Conservation (phyloP, 768 basidiomycete genomes). For the Leccinum disarticulatum region DNA sequence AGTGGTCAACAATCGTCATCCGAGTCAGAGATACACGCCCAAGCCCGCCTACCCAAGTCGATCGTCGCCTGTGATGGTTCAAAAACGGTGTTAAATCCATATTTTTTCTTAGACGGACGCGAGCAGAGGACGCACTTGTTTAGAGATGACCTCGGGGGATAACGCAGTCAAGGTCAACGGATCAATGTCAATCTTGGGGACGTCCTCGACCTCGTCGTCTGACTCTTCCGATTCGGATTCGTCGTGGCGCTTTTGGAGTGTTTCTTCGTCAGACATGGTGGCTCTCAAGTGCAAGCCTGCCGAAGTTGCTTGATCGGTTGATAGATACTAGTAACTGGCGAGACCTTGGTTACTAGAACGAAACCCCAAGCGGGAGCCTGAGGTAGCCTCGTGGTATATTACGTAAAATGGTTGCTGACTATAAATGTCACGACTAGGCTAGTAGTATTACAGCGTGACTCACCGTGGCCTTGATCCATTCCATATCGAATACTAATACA, state of each 20-base stretch:
- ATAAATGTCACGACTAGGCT: neutral
- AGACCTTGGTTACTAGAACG: conserved; percentile 13
- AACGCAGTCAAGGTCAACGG: conserved; percentile 79
- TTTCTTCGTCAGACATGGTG: conserved; percentile 70
- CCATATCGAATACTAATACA: conserved; percentile 3
- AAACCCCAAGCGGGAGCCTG: neutral
- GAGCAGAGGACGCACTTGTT: conserved; percentile 61
- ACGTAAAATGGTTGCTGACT: conserved; percentile 15
- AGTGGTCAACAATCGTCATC: neutral
- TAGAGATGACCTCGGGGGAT: conserved; percentile 87
- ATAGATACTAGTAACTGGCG: neutral
- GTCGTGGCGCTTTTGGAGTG: conserved; percentile 57
- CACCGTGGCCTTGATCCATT: neutral
- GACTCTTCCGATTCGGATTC: conserved; percentile 75
- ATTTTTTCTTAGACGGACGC: neutral
- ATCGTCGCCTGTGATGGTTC: conserved; percentile 73
- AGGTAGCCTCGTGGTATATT: conserved; percentile 3
- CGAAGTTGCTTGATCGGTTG: conserved; percentile 12
- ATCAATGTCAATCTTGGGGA: conserved; percentile 77
- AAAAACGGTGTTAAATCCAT: conserved; percentile 2
- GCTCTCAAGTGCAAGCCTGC: conserved; percentile 1
- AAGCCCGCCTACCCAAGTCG: conserved; percentile 66
- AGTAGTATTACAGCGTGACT: neutral
- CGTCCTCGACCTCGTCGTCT: conserved; percentile 50
- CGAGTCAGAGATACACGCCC: neutral